Base-by-base conservation (phyloP, 176 grass and related monocot genomes). In the Elaeis guineensis region DNA sequence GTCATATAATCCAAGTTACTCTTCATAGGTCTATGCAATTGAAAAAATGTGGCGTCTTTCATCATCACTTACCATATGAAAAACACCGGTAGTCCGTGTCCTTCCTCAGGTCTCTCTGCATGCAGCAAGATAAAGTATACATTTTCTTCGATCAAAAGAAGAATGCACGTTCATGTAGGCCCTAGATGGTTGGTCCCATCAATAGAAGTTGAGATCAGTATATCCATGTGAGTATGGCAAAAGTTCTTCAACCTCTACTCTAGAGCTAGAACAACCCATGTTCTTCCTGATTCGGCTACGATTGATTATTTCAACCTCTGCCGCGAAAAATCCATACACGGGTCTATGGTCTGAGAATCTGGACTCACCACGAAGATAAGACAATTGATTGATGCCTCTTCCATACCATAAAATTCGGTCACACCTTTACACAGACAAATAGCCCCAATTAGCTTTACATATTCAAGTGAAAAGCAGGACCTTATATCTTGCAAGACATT, bases 301-400 rank as follows among this genome's bases (percentile, higher is more conserved):
- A 25, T 72, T 81, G 54, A 78, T 21, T 54, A 76, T 92, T 86
- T 92, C 87, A 65, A 98, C 87, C 57, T 98, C 93, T 11, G 87
- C 93, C 55, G 59, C 76, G 59, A 98, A 98, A 63, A 86, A 75
- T 30, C 87, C 85, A 54, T 92, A 89, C 56, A 98, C 93, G 1
- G 93, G 87, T 58, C 93, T 73, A 69, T 98, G 87, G 25, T 98
- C 93, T 6, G 93, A 98, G 67, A 98, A 98, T 48, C 87, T 84
- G 4, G 80, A 92, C 71, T 98, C 93, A 28, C 93, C 93, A 0
- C 88, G 82, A 19, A 92, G 76, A 59, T 98, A 98, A 62, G 75
- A 82, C 25, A 92, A 55, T 26, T 92, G 93, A 59, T 58, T 61
- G 55, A 98, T 76, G 6, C 93, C 93, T 35, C 66, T 83, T 52